phyloP scores from a whole-genome alignment of 2,329 filamentous ascomycete species.

The Plenodomus tracheiphilus region DNA sequence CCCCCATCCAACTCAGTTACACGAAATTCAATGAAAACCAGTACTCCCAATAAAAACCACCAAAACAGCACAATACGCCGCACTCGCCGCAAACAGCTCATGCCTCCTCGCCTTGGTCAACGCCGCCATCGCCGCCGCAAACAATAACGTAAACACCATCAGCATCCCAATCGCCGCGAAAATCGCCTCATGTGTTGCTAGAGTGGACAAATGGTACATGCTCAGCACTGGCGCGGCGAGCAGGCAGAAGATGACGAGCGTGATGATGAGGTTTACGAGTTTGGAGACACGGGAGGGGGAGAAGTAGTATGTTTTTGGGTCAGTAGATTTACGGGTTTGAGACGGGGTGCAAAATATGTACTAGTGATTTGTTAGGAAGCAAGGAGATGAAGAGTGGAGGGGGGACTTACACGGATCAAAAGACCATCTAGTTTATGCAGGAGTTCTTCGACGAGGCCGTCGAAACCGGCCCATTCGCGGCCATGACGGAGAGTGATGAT shows the following conservation, averaged over 20 bases:
- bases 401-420: constrained; percentile 18
- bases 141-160: constrained; percentile 29
- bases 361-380: constrained; percentile 11
- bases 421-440: constrained; percentile 17
- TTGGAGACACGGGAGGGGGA: constrained; percentile 28
- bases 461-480: constrained; percentile 38
- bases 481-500: constrained; percentile 32
- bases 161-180: constrained; percentile 31
- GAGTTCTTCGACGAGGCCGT: constrained; percentile 31
- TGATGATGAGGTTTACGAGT: constrained; percentile 37
- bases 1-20: no score
- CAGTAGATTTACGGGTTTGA: constrained; percentile 23
- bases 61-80: constrained; percentile 26
- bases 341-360: constrained; percentile 25
- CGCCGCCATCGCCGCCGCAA: constrained; percentile 18
- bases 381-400: background rate
- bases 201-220: constrained; percentile 20
- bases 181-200: constrained; percentile 6
- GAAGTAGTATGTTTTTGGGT: constrained; percentile 29
- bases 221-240: constrained; percentile 34
- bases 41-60: constrained; percentile 22
- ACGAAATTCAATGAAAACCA: background rate
- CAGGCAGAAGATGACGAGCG: constrained; percentile 31
- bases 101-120: constrained; percentile 20
- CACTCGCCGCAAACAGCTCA: constrained; percentile 23